Base-by-base conservation (phyloP, 1,284 basidiomycete species). In the Rhodotorula sp. region DNA sequence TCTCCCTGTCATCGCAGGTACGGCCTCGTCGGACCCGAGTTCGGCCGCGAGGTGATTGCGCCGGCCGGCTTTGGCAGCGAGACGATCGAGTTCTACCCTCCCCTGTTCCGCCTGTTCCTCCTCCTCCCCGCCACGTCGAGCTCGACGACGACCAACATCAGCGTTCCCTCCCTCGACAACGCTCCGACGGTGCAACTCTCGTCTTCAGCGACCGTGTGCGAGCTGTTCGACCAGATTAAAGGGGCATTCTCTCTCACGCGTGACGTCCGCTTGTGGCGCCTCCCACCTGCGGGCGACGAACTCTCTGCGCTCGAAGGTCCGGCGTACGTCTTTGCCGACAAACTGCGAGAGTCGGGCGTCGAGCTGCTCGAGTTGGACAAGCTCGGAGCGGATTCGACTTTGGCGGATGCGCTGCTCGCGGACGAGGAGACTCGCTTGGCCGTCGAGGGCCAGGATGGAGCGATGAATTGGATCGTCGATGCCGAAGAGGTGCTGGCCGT, bases 1-100 rank as follows among this genome's bases (percentile, higher is more conserved):
- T 64, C 31, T 55, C 62, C 23, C 31, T 61, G 61, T 61, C 66
- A 49, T 48, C 56, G 6, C 78, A 92, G 90, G 89, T 94, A 93
- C 80, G 91, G 91, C 23, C 75, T 83, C 63, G 81, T 86, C 2
- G 80, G 79, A 19, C 82, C 84, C 60, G 82, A 86, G 3, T 82
- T 93, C 60, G 85, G 87, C 47, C 86, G 91, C 64, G 84, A 84
- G 28, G 89, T 93, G 67, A 87, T 93, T 70, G 81, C 84, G 7
- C 74, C 75, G 45, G 67, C 55, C 19, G 64, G 66, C 16, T 47
- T 45, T 38, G 60, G 49, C 26, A 57, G 54, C 45, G 72, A 73
- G 18, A 52, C 48, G 34, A 83, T 97, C 70, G 93, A 97, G 81
- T 85, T 95, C 62, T 86, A 87, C 66, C 93, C 93, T 23, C 88